A percentile compares a stretch with the other conserved stretches of the same genome.
Conservation (phyloP, 192 early-diverging fungal genomes). For the Backusella westeae region DNA sequence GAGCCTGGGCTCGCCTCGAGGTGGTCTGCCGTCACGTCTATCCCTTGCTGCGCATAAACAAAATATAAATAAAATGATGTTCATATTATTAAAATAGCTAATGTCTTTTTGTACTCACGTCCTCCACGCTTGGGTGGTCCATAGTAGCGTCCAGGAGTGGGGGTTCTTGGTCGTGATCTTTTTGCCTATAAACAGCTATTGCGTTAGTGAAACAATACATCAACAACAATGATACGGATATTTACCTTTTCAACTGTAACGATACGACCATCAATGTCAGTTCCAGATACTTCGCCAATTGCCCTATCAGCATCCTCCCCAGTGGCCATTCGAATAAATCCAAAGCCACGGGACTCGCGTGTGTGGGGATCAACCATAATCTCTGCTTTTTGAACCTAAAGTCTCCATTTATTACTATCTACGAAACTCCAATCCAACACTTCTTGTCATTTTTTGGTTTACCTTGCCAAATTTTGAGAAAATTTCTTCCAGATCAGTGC, state of each 20-base stretch:
- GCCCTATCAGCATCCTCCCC: slow-evolving; percentile 69
- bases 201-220: neutral
- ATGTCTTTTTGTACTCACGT: neutral
- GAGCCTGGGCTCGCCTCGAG: slow-evolving; percentile 35
- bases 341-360: slow-evolving; percentile 84
- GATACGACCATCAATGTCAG: slow-evolving; percentile 78
- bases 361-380: slow-evolving; percentile 82
- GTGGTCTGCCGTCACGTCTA: slow-evolving; percentile 26
- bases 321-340: slow-evolving; percentile 75
- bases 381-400: slow-evolving; percentile 62
- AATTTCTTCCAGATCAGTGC: slow-evolving; percentile 63
- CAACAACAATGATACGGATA: neutral
- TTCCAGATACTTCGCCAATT: slow-evolving; percentile 60
- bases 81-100: too few relatives aligned
- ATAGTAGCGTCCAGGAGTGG: slow-evolving; percentile 78
- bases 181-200: slow-evolving; percentile 47
- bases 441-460: neutral
- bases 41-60: neutral
- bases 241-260: slow-evolving; percentile 75
- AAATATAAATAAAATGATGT: neutral
- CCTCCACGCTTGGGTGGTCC: slow-evolving; percentile 68
- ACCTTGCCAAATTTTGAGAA: slow-evolving; percentile 77
- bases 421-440: neutral
- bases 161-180: slow-evolving; percentile 64
- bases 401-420: neutral